Evolutionary conservation across 164 flowering plant species (phyloP).

Genomic region (Akebia trifoliata): DNA sequence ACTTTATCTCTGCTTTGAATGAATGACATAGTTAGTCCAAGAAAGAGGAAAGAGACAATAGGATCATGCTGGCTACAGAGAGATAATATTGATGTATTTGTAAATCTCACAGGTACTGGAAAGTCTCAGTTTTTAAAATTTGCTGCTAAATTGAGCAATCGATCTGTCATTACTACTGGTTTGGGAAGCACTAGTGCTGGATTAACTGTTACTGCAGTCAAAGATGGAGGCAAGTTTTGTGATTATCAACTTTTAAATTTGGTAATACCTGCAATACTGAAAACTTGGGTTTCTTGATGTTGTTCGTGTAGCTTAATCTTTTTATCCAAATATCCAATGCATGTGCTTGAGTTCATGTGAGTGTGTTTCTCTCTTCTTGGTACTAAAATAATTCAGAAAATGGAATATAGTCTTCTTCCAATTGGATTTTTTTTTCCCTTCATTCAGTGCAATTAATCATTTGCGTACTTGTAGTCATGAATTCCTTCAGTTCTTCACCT

Average conservation of each 20-base stretch:
- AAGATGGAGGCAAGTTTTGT: constrained; percentile 70
- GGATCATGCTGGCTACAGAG: background rate
- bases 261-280: background rate
- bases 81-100: background rate
- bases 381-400: too few relatives aligned
- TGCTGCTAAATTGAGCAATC: constrained; percentile 91
- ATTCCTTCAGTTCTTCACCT: too few relatives aligned
- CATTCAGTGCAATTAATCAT: too few relatives aligned
- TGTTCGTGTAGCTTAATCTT: too few relatives aligned
- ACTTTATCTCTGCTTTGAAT: background rate
- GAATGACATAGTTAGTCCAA: background rate
- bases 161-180: constrained; percentile 97
- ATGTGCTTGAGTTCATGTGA: too few relatives aligned
- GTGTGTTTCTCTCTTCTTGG: too few relatives aligned
- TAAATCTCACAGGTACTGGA: constrained; percentile 63
- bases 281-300: too few relatives aligned
- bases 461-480: too few relatives aligned
- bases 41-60: background rate
- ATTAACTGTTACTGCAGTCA: constrained; percentile 95
- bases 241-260: background rate
- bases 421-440: too few relatives aligned
- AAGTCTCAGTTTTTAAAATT: constrained; percentile 94
- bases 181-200: constrained; percentile 99
- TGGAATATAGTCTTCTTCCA: too few relatives aligned
- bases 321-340: too few relatives aligned